Evolutionary conservation across 176 grass and related monocot species (phyloP), one percentile per base, ranked within the genome.

Genomic region (Ensete ventricosum): DNA sequence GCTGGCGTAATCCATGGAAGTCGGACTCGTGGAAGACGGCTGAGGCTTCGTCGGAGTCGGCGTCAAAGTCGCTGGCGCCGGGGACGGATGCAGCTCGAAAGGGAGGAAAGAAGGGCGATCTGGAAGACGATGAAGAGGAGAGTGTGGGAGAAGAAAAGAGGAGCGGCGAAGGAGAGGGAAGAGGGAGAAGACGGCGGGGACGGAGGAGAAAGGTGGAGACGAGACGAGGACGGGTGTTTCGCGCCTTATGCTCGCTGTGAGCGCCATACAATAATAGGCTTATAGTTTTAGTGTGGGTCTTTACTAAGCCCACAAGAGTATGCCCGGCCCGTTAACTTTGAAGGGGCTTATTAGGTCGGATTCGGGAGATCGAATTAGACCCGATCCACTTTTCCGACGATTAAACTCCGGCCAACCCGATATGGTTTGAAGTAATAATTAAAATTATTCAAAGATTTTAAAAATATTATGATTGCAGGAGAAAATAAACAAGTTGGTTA

Each of bases 61-160:
- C 55, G 62, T 96, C 86, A 74, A 87, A 83, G 75, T 96, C 84
- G 84, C 86, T 89, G 20, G 83, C 62, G 49, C 85, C 76, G 75
- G 78, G 69, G 9, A 26, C 73, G 66, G 80, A 50, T 29, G 79
- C 34, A 43, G 4, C 34, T 43, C 14, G 74, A 63, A 54, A 2
- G 66, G 7, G 69, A 20, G 75, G 52, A 60, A 25, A 58, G 62
- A 50, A 69, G 48, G 66, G 34, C 7, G 29, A 8, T 24, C 8
- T 27, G 26, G 29, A 43, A 43, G 66, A 14, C 8, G 62, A 7
- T 80, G 29, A 43, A 43, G 34, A 43, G 34, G 34, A 43, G 34
- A 43, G 34, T 43, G 34, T 6, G 34, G 34, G 34, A 43, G 54
- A 24, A 23, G 14, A 9, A 17, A 22, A 26, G 21, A 26, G 49